Conservation (phyloP, 202 grass and related monocot species). For the Panicum virgatum region DNA sequence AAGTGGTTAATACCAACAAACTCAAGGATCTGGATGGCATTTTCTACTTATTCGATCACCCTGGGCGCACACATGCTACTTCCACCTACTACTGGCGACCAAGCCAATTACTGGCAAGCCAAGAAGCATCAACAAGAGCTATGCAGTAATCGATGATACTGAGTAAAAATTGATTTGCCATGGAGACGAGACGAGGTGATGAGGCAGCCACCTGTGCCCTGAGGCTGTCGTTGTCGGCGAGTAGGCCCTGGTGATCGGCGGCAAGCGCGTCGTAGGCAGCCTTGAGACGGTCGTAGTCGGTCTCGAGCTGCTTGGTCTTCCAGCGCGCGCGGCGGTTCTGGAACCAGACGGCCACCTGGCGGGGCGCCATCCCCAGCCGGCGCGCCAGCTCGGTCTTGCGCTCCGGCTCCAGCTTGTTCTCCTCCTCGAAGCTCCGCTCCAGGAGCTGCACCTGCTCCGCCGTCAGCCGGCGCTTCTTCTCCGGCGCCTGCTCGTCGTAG, state of each 20-base stretch:
- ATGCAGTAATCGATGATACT: neutral
- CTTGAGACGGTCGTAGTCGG: conserved; percentile 77
- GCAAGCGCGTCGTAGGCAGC: conserved; percentile 61
- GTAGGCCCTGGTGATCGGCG: conserved; percentile 54
- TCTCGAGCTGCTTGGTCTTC: conserved; percentile 93
- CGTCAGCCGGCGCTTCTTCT: conserved; percentile 95
- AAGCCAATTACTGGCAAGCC: neutral
- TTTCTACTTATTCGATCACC: neutral
- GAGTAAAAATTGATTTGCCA: neutral
- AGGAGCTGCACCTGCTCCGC: conserved; percentile 77
- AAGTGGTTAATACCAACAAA: neutral
- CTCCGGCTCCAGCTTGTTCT: conserved; percentile 93
- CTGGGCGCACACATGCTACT: neutral
- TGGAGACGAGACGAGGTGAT: neutral
- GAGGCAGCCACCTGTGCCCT: conserved; percentile 45
- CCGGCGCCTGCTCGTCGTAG: conserved; percentile 88
- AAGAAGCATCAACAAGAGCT: neutral
- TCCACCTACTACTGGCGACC: neutral
- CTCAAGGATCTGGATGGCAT: neutral
- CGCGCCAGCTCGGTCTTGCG: conserved; percentile 83
- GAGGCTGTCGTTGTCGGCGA: conserved; percentile 73
- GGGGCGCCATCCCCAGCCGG: conserved; percentile 71
- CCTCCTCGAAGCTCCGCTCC: conserved; percentile 86
- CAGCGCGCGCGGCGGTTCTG: conserved; percentile 90
- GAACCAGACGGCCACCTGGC: conserved; percentile 94